phyloP scores from a whole-genome alignment of 2,329 filamentous ascomycete species.

The Alternaria hordeiaustralica region DNA sequence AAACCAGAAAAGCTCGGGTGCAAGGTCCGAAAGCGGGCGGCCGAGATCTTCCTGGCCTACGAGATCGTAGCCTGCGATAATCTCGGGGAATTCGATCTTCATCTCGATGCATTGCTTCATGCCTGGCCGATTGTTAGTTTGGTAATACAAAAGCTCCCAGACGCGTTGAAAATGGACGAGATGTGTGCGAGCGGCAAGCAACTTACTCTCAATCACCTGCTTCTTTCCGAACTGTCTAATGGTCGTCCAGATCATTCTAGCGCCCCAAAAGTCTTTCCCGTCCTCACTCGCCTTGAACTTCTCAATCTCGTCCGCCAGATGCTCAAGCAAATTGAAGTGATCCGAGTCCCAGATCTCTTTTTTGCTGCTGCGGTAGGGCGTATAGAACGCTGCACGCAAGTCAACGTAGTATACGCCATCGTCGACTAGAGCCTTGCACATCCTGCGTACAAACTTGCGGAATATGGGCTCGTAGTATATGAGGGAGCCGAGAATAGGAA shows the following conservation, averaged over 20 bases:
- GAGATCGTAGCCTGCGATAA: slow-evolving; percentile 87
- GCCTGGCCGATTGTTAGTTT: slow-evolving; percentile 33
- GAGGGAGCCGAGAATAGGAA: slow-evolving; percentile 74
- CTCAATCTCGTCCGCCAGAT: slow-evolving; percentile 78
- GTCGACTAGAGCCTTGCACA: slow-evolving; percentile 74
- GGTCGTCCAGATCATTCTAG: slow-evolving; percentile 83
- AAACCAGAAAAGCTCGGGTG: slow-evolving; percentile 93
- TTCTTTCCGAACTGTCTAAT: slow-evolving; percentile 70
- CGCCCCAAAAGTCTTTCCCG: slow-evolving; percentile 81
- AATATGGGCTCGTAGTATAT: slow-evolving; percentile 92
- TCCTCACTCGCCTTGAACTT: slow-evolving; percentile 74
- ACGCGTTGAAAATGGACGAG: not conserved
- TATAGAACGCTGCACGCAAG: slow-evolving; percentile 75
- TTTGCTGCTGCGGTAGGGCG: slow-evolving; percentile 71
- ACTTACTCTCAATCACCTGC: slow-evolving; percentile 68
- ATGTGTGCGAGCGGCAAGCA: not conserved
- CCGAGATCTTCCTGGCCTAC: slow-evolving; percentile 87
- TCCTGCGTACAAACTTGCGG: slow-evolving; percentile 72
- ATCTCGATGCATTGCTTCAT: slow-evolving; percentile 89
- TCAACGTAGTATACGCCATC: slow-evolving; percentile 90
- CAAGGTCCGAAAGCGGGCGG: slow-evolving; percentile 74
- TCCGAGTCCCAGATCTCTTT: slow-evolving; percentile 70
- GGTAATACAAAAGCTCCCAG: not conserved
- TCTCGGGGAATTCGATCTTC: slow-evolving; percentile 78
- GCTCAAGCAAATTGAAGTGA: slow-evolving; percentile 72